Conservation (phyloP, 345 rosid genomes). For the Gossypium raimondii region DNA sequence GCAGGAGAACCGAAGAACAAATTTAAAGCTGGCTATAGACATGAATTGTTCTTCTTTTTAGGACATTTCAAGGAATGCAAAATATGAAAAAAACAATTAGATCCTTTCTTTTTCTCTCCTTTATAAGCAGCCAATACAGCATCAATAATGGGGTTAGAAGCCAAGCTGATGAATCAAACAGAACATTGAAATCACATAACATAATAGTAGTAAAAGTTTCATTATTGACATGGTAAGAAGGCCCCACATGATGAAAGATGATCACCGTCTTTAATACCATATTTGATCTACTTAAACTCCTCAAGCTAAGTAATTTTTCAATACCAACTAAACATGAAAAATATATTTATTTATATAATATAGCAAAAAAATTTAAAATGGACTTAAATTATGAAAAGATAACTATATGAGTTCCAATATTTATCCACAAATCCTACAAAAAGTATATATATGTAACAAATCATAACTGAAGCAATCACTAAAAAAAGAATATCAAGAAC, state of each 20-base stretch:
- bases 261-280: not conserved
- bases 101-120: not conserved
- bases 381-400: not conserved
- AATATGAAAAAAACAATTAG: not conserved
- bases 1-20: too few species aligned
- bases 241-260: too few species aligned
- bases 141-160: not conserved
- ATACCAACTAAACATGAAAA: not conserved
- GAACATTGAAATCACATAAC: not conserved
- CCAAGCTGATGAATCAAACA: conserved; percentile 1
- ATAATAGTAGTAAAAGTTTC: not conserved
- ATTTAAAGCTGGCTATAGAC: not conserved
- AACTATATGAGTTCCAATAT: not conserved
- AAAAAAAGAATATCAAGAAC: not conserved
- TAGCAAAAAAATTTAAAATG: too few species aligned
- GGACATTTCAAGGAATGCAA: not conserved
- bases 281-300: not conserved
- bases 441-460: too few species aligned
- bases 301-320: not conserved
- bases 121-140: not conserved
- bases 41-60: not conserved
- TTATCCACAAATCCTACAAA: not conserved
- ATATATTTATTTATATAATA: not conserved
- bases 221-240: too few species aligned
- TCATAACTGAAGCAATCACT: not conserved